Conservation (phyloP, 768 basidiomycete species). For the Podaxis rugospora region DNA sequence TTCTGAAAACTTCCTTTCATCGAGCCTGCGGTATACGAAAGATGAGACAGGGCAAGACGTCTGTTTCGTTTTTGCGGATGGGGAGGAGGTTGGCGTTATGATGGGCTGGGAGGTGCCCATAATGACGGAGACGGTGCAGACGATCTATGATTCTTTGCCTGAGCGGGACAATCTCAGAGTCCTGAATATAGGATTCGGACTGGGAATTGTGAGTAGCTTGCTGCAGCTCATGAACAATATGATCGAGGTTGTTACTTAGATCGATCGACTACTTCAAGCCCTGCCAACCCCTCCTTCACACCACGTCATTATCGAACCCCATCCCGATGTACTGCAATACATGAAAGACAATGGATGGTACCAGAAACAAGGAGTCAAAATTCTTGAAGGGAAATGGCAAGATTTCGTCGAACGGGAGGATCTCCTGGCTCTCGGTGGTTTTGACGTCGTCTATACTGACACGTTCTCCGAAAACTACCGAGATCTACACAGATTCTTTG, state of each 20-base stretch:
- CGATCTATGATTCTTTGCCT: slow-evolving; percentile 52
- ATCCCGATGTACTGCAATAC: slow-evolving; percentile 83
- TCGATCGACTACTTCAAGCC: slow-evolving; percentile 77
- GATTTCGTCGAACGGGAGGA: slow-evolving; percentile 64
- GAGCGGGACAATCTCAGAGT: slow-evolving; percentile 53
- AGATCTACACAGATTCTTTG: slow-evolving; percentile 81
- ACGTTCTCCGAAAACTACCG: slow-evolving; percentile 88
- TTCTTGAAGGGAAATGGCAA: slow-evolving; percentile 94
- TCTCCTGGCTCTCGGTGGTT: slow-evolving; percentile 64
- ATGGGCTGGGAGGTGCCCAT: slow-evolving; percentile 96
- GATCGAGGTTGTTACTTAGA: slow-evolving; percentile 39
- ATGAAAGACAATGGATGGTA: slow-evolving; percentile 80
- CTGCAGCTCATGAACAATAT: not conserved
- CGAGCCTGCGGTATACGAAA: slow-evolving; percentile 59
- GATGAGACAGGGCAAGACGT: slow-evolving; percentile 80
- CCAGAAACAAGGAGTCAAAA: slow-evolving; percentile 66
- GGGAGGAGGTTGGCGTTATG: slow-evolving; percentile 94
- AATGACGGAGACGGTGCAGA: slow-evolving; percentile 77
- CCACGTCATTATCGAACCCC: slow-evolving; percentile 93
- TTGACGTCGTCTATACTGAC: slow-evolving; percentile 89
- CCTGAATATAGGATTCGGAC: slow-evolving; percentile 90
- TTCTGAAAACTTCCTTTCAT: slow-evolving; percentile 64
- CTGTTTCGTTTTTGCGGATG: slow-evolving; percentile 61
- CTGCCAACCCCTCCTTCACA: slow-evolving; percentile 52
- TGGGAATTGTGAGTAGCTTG: slow-evolving; percentile 69